Base-by-base conservation (phyloP, 345 rosid species). In the Boechera divaricarpa region DNA sequence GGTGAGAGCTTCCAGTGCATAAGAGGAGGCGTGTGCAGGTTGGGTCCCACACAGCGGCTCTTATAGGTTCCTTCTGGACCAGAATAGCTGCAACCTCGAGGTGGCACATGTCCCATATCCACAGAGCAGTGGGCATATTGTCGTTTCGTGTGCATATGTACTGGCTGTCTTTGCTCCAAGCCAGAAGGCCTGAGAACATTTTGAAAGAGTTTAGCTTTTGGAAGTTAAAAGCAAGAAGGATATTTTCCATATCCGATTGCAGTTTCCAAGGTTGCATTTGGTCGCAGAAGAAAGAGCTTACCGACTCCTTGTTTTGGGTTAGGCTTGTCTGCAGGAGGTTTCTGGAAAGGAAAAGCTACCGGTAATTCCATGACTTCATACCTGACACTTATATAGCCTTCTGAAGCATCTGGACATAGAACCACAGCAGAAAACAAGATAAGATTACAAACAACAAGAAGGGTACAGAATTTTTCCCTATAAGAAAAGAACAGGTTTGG, bases 231-330 rank as follows among this genome's bases (percentile, higher is more conserved):
- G 15, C 26, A 28, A 59, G 6, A 58, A 29, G 18, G 38, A 10
- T 5, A 47, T 0, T 38, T 26, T n/a, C 35, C 0, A 53, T 16
- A 63, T 28, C 13, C 1, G 29, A 7, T 2, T 41, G 52, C 62
- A 74, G 41, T 69, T 47, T 57, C 38, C 15, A 38, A 45, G 21
- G 38, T 61, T 67, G 66, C 9, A 44, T 57, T 72, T 58, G 44
- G 16, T 7, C 18, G 31, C 36, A 72, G 70, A 67, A 62, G 79
- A 69, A 44, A 35, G 44, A 29, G 58, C 87, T 81, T 79, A 95
- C 99, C 99, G 5, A 92, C 83, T 87, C 99, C 98, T 83, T 95
- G 99, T 82, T 89, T 92, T 41, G 99, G 99, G 81, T 92, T 95
- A 18, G 99, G 99, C 80, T 90, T 95, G 83, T 91, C 96, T 4